Base-by-base conservation (phyloP, 768 basidiomycete genomes). In the Leccinum broughii region DNA sequence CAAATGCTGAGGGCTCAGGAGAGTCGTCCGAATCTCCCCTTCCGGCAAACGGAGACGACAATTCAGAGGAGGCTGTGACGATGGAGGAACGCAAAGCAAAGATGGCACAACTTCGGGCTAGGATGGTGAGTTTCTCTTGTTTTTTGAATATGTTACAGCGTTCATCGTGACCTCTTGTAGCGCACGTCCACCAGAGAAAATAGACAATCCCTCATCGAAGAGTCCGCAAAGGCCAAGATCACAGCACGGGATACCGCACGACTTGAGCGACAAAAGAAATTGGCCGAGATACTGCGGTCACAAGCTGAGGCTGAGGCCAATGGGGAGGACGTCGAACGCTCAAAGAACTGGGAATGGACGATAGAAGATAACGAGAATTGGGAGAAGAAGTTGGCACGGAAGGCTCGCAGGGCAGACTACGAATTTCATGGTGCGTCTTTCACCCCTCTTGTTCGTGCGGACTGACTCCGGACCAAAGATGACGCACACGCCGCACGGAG, bases 291-390 rank as follows among this genome's bases (percentile, higher is more conserved):
- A 17, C 75, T 98, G 66, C 85, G 94, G 20, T 76, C 85, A 59
- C 94, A 95, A 75, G 87, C 89, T 3, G 92, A 95, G 63, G 94
- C 94, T 2, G 90, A 92, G 73, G 95, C 93, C 55, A 80, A 84
- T 0, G 96, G 95, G n/a, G 93, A 94, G 72, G 95, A 98, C 70
- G 79, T 93, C 95, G 91, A 79, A 91, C 91, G 28, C 86, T 97
- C 59, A 93, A 98, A 98, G 62, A 81, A 86, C 58, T 99, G 97
- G 97, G 95, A 97, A n/a, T 69, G 68, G 68, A 69, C 68, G 14
- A 69, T 70, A 56, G 68, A 70, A n/a, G 68, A 70, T 34, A 71
- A 71, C 15, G 68, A 71, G 35, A 71, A 71, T 20, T 70, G 68
- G 68, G 68, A 70, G 49, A 71, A 71, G 53, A 93, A 95, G 73